Conservation (phyloP, 1,139 yeast genomes). For the Debaryomyces psychrophilus region DNA sequence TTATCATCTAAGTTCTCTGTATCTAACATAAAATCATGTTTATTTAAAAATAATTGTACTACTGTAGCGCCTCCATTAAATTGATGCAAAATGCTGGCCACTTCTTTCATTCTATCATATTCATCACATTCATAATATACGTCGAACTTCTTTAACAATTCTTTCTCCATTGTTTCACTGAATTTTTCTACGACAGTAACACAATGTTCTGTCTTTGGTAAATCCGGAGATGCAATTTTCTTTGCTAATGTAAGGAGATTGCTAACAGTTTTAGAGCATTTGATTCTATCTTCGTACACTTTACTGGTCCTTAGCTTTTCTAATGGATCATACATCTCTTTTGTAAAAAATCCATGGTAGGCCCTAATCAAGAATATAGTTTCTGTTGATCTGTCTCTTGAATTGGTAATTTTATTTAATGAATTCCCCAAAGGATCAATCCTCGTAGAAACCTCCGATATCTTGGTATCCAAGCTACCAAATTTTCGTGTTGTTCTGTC, state of each 20-base stretch:
- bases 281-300: conserved; percentile 54
- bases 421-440: conserved; percentile 78
- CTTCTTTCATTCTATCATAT: conserved; percentile 72
- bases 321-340: conserved; percentile 65
- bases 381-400: conserved; percentile 73
- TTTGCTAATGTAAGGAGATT: conserved; percentile 66
- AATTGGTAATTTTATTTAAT: conserved; percentile 72
- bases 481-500: conserved; percentile 50
- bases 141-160: conserved; percentile 60
- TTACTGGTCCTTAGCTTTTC: conserved; percentile 50
- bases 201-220: conserved; percentile 53
- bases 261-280: conserved; percentile 70
- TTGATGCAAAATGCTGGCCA: conserved; percentile 75
- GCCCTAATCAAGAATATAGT: conserved; percentile 77
- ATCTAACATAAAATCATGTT: conserved; percentile 70
- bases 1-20: conserved; percentile 39
- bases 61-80: conserved; percentile 87
- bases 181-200: conserved; percentile 65
- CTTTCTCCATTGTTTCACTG: conserved; percentile 76
- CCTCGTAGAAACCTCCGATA: conserved; percentile 60
- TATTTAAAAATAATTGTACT: conserved; percentile 79
- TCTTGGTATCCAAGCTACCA: conserved; percentile 59
- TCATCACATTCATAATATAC: conserved; percentile 60
- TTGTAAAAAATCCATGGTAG: conserved; percentile 71
- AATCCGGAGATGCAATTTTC: conserved; percentile 57